Evolutionary conservation across 768 basidiomycete species (phyloP), one percentile per base, ranked within the genome.

Genomic region (Pleurotus cornucopiae): DNA sequence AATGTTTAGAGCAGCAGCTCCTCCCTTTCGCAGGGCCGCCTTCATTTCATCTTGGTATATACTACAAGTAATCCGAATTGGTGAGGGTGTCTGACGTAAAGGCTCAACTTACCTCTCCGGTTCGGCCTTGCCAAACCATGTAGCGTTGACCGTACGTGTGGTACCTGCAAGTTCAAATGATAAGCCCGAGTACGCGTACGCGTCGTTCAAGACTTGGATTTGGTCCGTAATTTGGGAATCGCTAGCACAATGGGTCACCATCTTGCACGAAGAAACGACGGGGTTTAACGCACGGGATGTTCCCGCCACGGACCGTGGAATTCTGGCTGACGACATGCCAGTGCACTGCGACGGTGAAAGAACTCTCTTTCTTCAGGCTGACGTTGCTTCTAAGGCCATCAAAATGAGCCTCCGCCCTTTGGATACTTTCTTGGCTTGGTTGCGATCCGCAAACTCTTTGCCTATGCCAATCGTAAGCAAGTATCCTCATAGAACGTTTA

Each of bases 331-430:
- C 59, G 54, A 73, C 72, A 57, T 76, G 70, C 61, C 69, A 69
- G 54, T 69, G 62, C 23, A 71, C 68, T 40, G 64, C 55, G 55
- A 60, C 51, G 25, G 51, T 57, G 23, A 54, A 55, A 12, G 40
- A 13, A 6, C 38, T 20, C 13, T n/a, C 48, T 37, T 34, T 18
- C 14, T 48, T 39, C 39, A 43, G n/a, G 39, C 3, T 41, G 13
- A 26, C 39, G 18, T 43, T 59, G 9, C 66, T 44, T 18, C 46
- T 70, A 67, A 79, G 69, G 25, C 65, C 67, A 11, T 60, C 57
- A 63, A 79, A 80, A 63, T 77, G 71, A 46, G 68, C 67, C 66
- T 80, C 77, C 37, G 69, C 66, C 1, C 13, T 21, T 23, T 14
- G n/a, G 23, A 21, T 21, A 7, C 41, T 52, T 14, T 26, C 51